Percentiles rank a stretch among this genome's conserved stretches.
phyloP scores from a whole-genome alignment of 2,329 filamentous ascomycete species.

The Fusarium penzigii region DNA sequence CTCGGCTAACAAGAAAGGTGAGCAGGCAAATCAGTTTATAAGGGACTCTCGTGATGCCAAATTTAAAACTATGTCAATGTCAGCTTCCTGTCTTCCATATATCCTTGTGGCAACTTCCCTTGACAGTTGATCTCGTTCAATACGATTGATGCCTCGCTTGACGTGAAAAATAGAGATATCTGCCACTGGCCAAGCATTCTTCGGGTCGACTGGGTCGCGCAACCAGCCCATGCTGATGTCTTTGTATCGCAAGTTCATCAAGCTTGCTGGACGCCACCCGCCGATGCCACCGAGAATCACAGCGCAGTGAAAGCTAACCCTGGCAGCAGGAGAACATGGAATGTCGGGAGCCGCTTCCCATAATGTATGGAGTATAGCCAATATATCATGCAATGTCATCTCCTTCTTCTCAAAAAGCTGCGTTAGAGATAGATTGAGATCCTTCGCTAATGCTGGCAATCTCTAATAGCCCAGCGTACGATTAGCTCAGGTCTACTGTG shows the following conservation, averaged over 20 bases:
- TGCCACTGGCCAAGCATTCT: neutral
- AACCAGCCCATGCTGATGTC: neutral
- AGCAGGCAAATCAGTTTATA: neutral
- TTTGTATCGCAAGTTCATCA: neutral
- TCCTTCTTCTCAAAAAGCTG: neutral
- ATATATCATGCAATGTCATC: neutral
- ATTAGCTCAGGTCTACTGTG: neutral
- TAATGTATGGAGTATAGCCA: neutral
- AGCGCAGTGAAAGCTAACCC: neutral
- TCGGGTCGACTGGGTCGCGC: neutral
- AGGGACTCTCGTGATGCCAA: conserved; percentile 2
- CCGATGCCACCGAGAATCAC: neutral
- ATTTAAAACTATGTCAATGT: conserved; percentile 1
- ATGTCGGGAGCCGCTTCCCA: conserved; percentile 1
- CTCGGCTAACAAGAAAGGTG: neutral
- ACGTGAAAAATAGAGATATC: neutral
- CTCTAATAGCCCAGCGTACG: neutral
- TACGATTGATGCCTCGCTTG: neutral
- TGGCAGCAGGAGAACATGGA: neutral
- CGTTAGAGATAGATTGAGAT: neutral
- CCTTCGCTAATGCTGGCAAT: neutral
- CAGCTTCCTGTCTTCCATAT: neutral
- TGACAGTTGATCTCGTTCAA: neutral
- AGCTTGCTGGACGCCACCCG: conserved; percentile 1
- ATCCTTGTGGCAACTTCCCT: neutral